Evolutionary conservation across 2,329 filamentous ascomycete species (phyloP), one percentile per base, ranked within the genome.

Genomic region (Apiospora malaysiana): DNA sequence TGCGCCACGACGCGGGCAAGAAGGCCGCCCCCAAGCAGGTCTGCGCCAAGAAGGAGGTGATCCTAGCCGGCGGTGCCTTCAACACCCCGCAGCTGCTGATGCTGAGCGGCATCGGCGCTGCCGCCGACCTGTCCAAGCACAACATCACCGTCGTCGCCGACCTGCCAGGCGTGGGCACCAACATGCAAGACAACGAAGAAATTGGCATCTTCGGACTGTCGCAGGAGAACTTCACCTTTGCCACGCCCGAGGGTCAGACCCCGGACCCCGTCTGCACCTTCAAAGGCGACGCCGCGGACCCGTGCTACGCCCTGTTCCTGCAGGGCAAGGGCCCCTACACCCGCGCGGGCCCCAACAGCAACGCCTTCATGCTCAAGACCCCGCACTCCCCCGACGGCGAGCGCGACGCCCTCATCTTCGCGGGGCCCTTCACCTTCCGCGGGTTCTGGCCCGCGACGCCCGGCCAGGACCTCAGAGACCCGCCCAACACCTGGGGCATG

Each of bases 31-130:
- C 46, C 21, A 63, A 69, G 21, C 43, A 46, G 23, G 72, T 75
- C 63, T 70, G 70, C 65, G 65, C 71, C 37, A 10, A 72, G 71
- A 69, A 69, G 27, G 79, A 81, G 69, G 78, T 81, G 1, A 79
- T 81, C 56, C 43, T 82, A 2, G 74, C 77, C 7, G 79, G 73
- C 3, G 80, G 80, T 12, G 68, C 76, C 5, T 75, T 79, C 63
- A 77, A 79, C 43, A 78, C 79, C 0, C 80, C 80, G 0, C 78
- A 80, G 46, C 70, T 82, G 4, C 75, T 82, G 1, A 77, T 81
- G 69, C 73, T 81, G 1, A 79, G 77, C 21, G 81, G 81, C 16
- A 77, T 82, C 46, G 81, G 81, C 18, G 75, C 76, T 0, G 49
- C 71, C 0, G 72, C 69, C 4, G 68, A 79, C 12, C 75, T 81